Evolutionary conservation across 1,284 basidiomycete species (phyloP).

Genomic region (Rhizoctonia solani): DNA sequence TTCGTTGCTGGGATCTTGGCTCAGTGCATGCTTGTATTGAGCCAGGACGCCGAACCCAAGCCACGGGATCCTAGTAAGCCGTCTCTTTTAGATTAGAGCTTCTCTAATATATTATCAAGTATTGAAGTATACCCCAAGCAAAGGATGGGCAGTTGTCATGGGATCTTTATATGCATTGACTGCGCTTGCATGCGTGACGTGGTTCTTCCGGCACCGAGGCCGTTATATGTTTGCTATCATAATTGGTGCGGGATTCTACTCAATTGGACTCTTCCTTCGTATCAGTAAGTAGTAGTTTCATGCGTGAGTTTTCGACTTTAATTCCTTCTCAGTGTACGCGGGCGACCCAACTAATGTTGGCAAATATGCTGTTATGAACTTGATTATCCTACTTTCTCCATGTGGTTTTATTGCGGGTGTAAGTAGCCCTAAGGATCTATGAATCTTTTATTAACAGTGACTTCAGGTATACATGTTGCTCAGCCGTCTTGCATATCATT

Average conservation of each 20-base stretch:
- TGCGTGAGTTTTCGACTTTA: neutral
- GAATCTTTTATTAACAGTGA: neutral
- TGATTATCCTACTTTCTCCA: slow-evolving; percentile 62
- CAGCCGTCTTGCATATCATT: slow-evolving; percentile 60
- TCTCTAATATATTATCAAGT: neutral
- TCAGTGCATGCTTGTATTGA: neutral
- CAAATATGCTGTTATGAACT: slow-evolving; percentile 61
- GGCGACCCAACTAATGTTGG: slow-evolving; percentile 3
- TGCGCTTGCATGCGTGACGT: neutral
- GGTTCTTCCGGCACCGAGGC: slow-evolving; percentile 5
- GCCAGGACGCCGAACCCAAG: neutral
- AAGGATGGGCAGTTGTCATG: neutral
- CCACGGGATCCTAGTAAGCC: too few species aligned
- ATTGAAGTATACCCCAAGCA: slow-evolving; percentile 14
- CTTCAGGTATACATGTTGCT: slow-evolving; percentile 63
- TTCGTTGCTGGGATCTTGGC: neutral
- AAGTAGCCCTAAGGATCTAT: neutral
- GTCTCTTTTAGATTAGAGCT: too few species aligned
- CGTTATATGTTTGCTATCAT: slow-evolving; percentile 68
- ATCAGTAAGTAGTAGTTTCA: slow-evolving; percentile 42
- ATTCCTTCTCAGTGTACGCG: slow-evolving; percentile 42
- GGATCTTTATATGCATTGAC: neutral
- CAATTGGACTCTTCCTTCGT: slow-evolving; percentile 54
- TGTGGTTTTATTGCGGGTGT: slow-evolving; percentile 72
- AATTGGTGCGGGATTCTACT: slow-evolving; percentile 60